A percentile compares a stretch with the other conserved stretches of the same genome.
phyloP scores from a whole-genome alignment of 106 monocot species.

The Alisma plantagoaquatica region DNA sequence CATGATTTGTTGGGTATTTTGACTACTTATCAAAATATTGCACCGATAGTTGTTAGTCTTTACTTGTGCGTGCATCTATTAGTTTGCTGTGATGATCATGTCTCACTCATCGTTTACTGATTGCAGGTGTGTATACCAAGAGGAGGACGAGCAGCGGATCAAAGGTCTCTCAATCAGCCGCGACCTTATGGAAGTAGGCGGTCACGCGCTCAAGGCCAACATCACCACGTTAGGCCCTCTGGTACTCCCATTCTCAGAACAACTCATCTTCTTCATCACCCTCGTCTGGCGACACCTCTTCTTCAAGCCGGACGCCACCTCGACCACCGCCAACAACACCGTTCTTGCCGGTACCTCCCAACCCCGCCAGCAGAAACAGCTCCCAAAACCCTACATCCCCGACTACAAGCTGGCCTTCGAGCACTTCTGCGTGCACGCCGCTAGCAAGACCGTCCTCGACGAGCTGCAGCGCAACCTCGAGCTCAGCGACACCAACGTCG shows the following conservation, averaged over 20 bases:
- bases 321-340: not conserved
- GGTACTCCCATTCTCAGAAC: conserved; percentile 27
- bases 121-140: conserved; percentile 19
- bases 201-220: conserved; percentile 22
- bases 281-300: conserved; percentile 17
- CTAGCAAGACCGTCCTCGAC: conserved; percentile 73
- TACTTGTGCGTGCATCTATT: no score
- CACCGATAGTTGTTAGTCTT: not conserved
- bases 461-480: conserved; percentile 71
- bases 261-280: conserved; percentile 21
- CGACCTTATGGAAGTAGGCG: conserved; percentile 22
- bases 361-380: not conserved
- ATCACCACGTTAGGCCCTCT: conserved; percentile 25
- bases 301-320: conserved; percentile 10
- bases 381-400: conserved; percentile 57
- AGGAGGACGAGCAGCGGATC: conserved; percentile 21
- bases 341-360: no score
- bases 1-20: not conserved
- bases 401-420: conserved; percentile 92
- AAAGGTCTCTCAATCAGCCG: conserved; percentile 24
- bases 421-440: conserved; percentile 92
- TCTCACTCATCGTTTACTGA: not conserved
- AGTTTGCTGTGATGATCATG: no score
- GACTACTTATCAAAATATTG: not conserved
- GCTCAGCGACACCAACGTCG: conserved; percentile 50